Evolutionary conservation across 1,139 yeast species (phyloP).

Genomic region (Yamadazyma atlantica): DNA sequence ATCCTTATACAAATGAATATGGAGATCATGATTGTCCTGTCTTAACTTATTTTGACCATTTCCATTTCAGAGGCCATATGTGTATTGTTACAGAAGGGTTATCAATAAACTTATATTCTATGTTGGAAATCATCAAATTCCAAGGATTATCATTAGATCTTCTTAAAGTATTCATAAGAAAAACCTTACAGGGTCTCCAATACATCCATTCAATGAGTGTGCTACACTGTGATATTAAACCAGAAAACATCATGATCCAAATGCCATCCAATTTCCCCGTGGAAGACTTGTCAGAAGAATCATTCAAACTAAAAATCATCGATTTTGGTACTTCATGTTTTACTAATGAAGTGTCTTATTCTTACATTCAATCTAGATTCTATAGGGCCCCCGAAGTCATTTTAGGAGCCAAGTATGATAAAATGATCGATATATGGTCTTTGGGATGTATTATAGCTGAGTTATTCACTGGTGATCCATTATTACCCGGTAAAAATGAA

Average conservation of each 20-base stretch:
- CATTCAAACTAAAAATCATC: conserved; percentile 50
- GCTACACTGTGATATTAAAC: conserved; percentile 80
- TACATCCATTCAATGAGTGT: conserved; percentile 57
- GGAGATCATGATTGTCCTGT: conserved; percentile 34
- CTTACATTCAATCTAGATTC: conserved; percentile 64
- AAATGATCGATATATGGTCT: conserved; percentile 80
- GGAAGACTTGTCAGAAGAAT: conserved; percentile 11
- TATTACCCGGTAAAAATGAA: conserved; percentile 72
- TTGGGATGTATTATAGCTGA: conserved; percentile 71
- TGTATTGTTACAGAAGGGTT: conserved; percentile 77
- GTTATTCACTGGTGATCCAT: conserved; percentile 61
- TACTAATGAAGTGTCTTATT: conserved; percentile 45
- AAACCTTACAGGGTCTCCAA: conserved; percentile 59
- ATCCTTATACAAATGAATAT: conserved; percentile 17
- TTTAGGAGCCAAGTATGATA: conserved; percentile 71
- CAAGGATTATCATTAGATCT: conserved; percentile 59
- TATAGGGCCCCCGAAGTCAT: conserved; percentile 80
- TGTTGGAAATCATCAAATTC: conserved; percentile 60
- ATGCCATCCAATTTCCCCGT: conserved; percentile 26
- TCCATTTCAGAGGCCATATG: conserved; percentile 79
- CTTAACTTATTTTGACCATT: conserved; percentile 63
- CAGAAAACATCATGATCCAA: conserved; percentile 61
- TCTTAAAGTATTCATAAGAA: conserved; percentile 50
- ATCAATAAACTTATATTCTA: conserved; percentile 65
- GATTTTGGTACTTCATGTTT: conserved; percentile 67